These are phyloP conservation scores for Alternaria sp. DNA, from an alignment of 2,329 filamentous ascomycete genomes.

Conservation along the genomic window DNA sequence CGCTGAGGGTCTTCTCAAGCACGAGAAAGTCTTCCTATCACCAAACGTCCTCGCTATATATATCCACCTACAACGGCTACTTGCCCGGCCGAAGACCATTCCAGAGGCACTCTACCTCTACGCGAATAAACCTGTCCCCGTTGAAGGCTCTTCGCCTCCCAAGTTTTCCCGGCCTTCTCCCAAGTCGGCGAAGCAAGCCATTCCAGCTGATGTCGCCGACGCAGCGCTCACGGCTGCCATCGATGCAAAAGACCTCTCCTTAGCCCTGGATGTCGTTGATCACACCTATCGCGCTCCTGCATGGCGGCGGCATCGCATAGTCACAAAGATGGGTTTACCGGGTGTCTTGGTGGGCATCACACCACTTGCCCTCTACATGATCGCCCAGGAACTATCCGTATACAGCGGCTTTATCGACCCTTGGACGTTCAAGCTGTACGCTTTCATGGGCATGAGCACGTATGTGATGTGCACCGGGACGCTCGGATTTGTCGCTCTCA, in stretches of 20 bases:
- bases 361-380: conserved; percentile 73
- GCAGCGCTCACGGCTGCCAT: conserved; percentile 82
- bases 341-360: conserved; percentile 63
- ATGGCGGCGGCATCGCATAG: conserved; percentile 71
- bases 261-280: conserved; percentile 79
- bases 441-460: conserved; percentile 80
- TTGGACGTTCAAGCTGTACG: conserved; percentile 75
- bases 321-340: conserved; percentile 70
- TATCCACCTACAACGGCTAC: conserved; percentile 75
- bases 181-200: conserved; percentile 72
- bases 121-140: conserved; percentile 79
- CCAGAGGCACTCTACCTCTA: conserved; percentile 83
- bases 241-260: conserved; percentile 75
- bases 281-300: conserved; percentile 72
- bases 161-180: conserved; percentile 64
- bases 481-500: conserved; percentile 82
- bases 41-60: conserved; percentile 76
- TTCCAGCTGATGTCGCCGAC: conserved; percentile 74
- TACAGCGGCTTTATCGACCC: conserved; percentile 81
- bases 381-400: conserved; percentile 72
- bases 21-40: conserved; percentile 82
- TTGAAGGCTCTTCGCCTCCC: conserved; percentile 62
- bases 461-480: conserved; percentile 84
- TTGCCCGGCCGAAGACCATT: conserved; percentile 77
- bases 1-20: conserved; percentile 74